Base-by-base conservation (phyloP, 202 grass and related monocot genomes). In the Setaria italica region DNA sequence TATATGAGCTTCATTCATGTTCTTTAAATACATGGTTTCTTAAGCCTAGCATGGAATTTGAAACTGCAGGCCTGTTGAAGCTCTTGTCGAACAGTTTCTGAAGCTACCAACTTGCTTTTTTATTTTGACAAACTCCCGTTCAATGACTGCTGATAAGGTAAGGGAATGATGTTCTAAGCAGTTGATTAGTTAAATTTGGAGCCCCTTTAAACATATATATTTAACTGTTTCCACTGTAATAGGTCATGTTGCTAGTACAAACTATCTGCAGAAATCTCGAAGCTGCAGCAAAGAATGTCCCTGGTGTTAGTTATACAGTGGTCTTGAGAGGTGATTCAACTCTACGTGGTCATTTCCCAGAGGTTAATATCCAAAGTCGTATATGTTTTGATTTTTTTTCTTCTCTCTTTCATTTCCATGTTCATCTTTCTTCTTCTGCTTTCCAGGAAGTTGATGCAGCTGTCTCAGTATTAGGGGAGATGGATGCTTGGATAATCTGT, bases 401-500 rank as follows among this genome's bases (percentile, higher is more conserved):
- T 72, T 20, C 4, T 46, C 19, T 49, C 35, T 72, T 89, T 71
- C 75, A 69, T 74, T 87, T 86, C 56, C 56, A 45, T 86, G 11
- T 59, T 79, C 66, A 78, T 74, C 32, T 69, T 55, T 55, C 42
- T 64, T 78, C 33, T 91, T 85, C 32, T 77, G 51, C 77, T 84
- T 85, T 74, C 17, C 85, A 98, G 95, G 95, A 98, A 98, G 91
- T 91, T 72, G 91, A 98, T 86, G 93, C 95, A 53, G 95, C 86
- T 89, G 88, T 98, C 69, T 98, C 95, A 64, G 86, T 98, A 86
- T 89, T 98, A 82, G 95, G 93, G 37, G 95, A 98, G 84, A 98
- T 98, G 90, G 95, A 98, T 90, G 95, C 95, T 86, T 98, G 95
- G 93, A 98, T 98, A 84, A 98, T 98, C 71, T 98, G 95, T 48